Evolutionary conservation across 2,329 filamentous ascomycete species (phyloP), one percentile per base, ranked within the genome.

Genomic region (Chaetothyriales sp.): DNA sequence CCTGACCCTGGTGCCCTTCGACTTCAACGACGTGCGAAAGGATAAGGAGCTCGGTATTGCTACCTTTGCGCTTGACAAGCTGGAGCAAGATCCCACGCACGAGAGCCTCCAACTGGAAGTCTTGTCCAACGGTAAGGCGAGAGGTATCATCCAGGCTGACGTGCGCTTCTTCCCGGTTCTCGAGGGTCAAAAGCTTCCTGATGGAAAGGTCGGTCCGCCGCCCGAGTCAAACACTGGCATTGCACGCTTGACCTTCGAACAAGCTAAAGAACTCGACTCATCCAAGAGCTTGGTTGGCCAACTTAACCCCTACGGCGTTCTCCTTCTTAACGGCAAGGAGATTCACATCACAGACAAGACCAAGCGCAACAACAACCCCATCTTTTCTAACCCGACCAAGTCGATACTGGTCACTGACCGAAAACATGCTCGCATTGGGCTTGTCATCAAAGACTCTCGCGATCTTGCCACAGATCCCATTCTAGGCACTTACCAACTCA

Each of bases 341-440:
- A 77, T 96, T 3, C 88, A 95, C 61, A 76, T 80, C 51, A 94
- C 89, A 49, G 86, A 88, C 69, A 93, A 89, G 67, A 77, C 95
- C 61, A 98, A 96, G 76, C 83, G 90, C 54, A 96, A 88, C 53
- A 98, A 98, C 70, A 92, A 95, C 61, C 92, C 92, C 6, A 89
- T 98, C 61, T 98, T 89, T 83, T 83, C 90, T 49, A 84, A 96
- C 63, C 86, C 86, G 5, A 84, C 81, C 59, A 95, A 95, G 69
- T 92, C 98, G 64, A 80, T 98, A 59, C 79, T 98, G 54, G 90
- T 98, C 63, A 95, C 89, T 0, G 89, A 98, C 64, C 83, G 86
- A 55, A 94, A 88, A 71, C 82, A 80, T 64, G 89, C 92, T 51
- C 92, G 87, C 64, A 75, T 98, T 49, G 93, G 90, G 51, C 72